Percentiles rank a stretch among this genome's conserved stretches.
Evolutionary conservation across 148 eudicot species (phyloP).

Genomic region (Rhododendron williamsianum): DNA sequence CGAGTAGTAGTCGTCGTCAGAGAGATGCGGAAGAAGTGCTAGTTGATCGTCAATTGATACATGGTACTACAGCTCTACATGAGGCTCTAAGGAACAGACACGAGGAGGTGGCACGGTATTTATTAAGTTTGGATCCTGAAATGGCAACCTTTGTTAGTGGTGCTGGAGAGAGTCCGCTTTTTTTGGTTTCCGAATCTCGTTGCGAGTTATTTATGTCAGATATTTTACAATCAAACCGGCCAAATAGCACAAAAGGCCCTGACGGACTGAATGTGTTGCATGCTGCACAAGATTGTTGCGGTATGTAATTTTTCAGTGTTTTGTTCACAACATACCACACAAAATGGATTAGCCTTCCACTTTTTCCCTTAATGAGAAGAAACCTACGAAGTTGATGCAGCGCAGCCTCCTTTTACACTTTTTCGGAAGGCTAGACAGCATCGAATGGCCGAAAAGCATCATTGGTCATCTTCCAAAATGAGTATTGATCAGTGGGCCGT

Average conservation of each 20-base stretch:
- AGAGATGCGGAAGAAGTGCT: too few species aligned
- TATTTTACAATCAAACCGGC: conserved; percentile 14
- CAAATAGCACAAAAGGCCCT: conserved; percentile 30
- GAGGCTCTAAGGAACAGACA: conserved; percentile 26
- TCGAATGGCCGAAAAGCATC: too few species aligned
- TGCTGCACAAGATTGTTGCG: background rate
- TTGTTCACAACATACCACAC: too few species aligned
- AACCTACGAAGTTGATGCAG: too few species aligned
- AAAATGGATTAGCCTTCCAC: too few species aligned
- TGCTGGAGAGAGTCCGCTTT: conserved; percentile 29
- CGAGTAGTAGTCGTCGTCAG: too few species aligned
- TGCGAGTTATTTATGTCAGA: conserved; percentile 21
- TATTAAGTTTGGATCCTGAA: conserved; percentile 22
- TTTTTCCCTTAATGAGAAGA: too few species aligned
- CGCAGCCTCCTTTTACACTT: too few species aligned
- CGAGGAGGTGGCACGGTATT: conserved; percentile 27
- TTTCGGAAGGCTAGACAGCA: too few species aligned
- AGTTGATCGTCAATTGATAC: background rate
- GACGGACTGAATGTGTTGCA: conserved; percentile 18
- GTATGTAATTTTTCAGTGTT: too few species aligned
- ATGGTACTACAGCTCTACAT: conserved; percentile 41
- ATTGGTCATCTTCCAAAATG: too few species aligned
- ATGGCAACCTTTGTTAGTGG: conserved; percentile 26
- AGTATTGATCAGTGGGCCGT: too few species aligned
- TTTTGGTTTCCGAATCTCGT: conserved; percentile 33